phyloP scores from a whole-genome alignment of 805 yeast species.

The Pichia insulana region DNA sequence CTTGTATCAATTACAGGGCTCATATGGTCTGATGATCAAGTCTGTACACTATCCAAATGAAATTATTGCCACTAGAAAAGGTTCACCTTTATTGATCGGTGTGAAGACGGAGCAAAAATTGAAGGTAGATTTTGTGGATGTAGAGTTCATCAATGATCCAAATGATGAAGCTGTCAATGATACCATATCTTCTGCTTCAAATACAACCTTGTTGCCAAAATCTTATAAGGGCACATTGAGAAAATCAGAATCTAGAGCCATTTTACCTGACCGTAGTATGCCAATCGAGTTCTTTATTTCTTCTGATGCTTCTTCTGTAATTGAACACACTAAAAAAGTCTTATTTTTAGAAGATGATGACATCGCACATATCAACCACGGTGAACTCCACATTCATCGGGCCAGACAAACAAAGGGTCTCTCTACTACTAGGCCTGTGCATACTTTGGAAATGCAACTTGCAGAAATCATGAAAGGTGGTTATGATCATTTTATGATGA shows the following conservation, averaged over 20 bases:
- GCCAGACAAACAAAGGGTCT: slow-evolving; percentile 81
- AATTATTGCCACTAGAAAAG: slow-evolving; percentile 94
- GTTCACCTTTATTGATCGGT: slow-evolving; percentile 95
- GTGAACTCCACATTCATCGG: slow-evolving; percentile 97
- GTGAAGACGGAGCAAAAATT: slow-evolving; percentile 92
- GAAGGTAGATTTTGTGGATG: slow-evolving; percentile 97
- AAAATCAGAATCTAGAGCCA: slow-evolving; percentile 75
- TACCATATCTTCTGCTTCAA: slow-evolving; percentile 18
- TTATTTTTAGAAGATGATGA: slow-evolving; percentile 96
- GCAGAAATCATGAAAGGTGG: slow-evolving; percentile 98
- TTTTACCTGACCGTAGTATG: slow-evolving; percentile 81
- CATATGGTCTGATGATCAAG: slow-evolving; percentile 91
- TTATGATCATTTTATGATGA: slow-evolving; percentile 94
- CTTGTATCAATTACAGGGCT: slow-evolving; percentile 88
- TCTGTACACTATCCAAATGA: slow-evolving; percentile 92
- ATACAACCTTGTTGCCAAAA: slow-evolving; percentile 1
- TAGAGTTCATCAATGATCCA: slow-evolving; percentile 76
- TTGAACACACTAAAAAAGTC: slow-evolving; percentile 95
- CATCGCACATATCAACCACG: slow-evolving; percentile 95
- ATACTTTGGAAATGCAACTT: slow-evolving; percentile 92
- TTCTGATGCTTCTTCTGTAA: slow-evolving; percentile 94
- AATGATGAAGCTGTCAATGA: slow-evolving; percentile 19
- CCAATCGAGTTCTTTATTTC: slow-evolving; percentile 95
- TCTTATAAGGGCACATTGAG: slow-evolving; percentile 18
- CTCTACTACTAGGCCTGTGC: slow-evolving; percentile 92